phyloP scores from a whole-genome alignment of 2,329 filamentous ascomycete species.

The Intubia oerlemansii region DNA sequence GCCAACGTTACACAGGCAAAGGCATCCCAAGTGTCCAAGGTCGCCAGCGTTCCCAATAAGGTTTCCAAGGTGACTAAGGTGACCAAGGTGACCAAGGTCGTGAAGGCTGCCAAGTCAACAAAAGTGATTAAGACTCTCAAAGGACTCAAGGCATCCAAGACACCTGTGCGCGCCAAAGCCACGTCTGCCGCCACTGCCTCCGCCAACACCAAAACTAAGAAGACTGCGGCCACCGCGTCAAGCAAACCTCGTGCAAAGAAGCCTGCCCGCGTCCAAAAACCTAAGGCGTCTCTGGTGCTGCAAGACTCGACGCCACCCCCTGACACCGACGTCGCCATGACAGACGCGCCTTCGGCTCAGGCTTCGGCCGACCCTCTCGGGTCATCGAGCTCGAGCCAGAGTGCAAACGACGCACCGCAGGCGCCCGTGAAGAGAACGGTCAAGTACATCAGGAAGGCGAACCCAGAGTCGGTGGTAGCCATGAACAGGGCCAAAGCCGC shows the following conservation, averaged over 20 bases:
- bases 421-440: too few species aligned
- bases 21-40: conserved; percentile 11
- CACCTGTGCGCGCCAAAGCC: too few species aligned
- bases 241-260: background rate
- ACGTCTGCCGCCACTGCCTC: too few species aligned
- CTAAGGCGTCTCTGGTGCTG: background rate
- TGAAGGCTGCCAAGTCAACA: conserved; percentile 10
- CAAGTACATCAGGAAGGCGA: too few species aligned
- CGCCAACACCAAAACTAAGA: background rate
- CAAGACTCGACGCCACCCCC: conserved; percentile 1
- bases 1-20: too few species aligned
- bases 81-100: conserved; percentile 1
- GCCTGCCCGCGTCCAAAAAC: background rate
- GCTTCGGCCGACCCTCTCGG: too few species aligned
- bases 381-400: too few species aligned
- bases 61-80: conserved; percentile 1
- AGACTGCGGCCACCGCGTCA: background rate
- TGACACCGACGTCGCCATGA: too few species aligned
- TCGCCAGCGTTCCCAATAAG: conserved; percentile 6
- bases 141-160: conserved; percentile 3
- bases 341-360: too few species aligned
- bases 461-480: too few species aligned
- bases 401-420: too few species aligned
- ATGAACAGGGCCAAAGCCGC: too few species aligned
- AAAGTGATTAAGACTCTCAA: conserved; percentile 14